Evolutionary conservation across 208 protist genomes (phyloP).

Genomic region (Leishmania martiniquensis): DNA sequence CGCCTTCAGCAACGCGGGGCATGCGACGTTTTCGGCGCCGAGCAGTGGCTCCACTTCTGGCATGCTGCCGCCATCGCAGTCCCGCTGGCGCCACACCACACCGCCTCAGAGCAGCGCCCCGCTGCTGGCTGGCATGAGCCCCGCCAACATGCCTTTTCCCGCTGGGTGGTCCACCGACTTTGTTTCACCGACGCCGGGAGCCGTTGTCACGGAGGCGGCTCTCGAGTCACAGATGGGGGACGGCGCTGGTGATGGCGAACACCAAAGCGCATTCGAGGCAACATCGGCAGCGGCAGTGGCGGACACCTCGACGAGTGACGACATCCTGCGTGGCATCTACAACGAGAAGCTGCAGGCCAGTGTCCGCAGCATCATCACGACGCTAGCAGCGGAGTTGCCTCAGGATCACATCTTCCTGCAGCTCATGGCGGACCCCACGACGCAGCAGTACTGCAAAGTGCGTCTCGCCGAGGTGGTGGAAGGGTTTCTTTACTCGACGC

Average conservation of each 20-base stretch:
- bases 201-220: neutral
- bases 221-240: neutral
- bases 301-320: constrained; percentile 33
- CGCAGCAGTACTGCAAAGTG: constrained; percentile 72
- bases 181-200: neutral
- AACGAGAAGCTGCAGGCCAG: constrained; percentile 74
- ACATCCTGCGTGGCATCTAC: constrained; percentile 56
- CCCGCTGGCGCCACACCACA: neutral
- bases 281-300: constrained; percentile 1
- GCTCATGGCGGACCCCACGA: constrained; percentile 68
- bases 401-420: constrained; percentile 80
- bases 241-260: neutral
- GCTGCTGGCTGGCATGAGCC: constrained; percentile 16
- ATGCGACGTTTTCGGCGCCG: neutral
- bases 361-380: constrained; percentile 57
- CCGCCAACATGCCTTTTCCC: constrained; percentile 1
- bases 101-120: constrained; percentile 12
- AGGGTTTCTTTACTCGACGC: constrained; percentile 73
- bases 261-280: neutral
- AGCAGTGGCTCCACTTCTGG: neutral
- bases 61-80: neutral
- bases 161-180: neutral
- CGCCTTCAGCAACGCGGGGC: neutral
- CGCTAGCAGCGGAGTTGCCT: constrained; percentile 61
- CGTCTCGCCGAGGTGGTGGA: constrained; percentile 82